Evolutionary conservation across 1,139 yeast species (phyloP), one percentile per base, ranked within the genome.

Genomic region (Hemisphaericaspora xylofermentans): DNA sequence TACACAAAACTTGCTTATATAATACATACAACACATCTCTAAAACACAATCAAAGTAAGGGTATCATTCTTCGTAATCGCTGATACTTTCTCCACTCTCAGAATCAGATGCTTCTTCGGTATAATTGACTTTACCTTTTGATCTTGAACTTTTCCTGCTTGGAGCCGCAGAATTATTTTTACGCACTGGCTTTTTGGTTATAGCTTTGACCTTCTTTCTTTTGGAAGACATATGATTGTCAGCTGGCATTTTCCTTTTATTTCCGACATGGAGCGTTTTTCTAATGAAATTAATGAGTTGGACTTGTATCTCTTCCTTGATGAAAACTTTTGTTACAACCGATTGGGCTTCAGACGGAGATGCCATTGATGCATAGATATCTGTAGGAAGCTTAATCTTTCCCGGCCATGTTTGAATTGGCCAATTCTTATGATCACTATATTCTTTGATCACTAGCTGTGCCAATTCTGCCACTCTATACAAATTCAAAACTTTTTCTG

Each of bases 361-460:
- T 2, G 65, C 57, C 73, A 84, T 81, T 1, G 86, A 80, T 10
- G 71, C 65, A 60, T 73, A 88, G 9, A 85, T 61, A 53, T 87
- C 95, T 10, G 71, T 62, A 0, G 94, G 84, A 21, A 88, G 61
- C 27, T 77, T 77, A 22, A 85, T 60, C 51, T 82, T 84, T 1
- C 93, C 94, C 0, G 96, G 95, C 81, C 93, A 89, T 0, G 91
- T 80, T 25, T 82, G 78, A 46, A 86, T 68, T 17, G 77, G 76
- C 95, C 96, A 88, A 38, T 71, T 72, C 52, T 74, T 79, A 14
- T 60, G 56, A 33, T 78, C 84, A 37, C 84, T 79, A 30, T 77
- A 64, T 43, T 76, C 80, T 43, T 82, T 76, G 35, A 89, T 69
- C 4, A 80, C 66, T 45, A 84, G 62, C 58, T 87, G 95, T 1